Base-by-base conservation (phyloP, 257 asterid genomes). In the Scutellaria baicalensis region DNA sequence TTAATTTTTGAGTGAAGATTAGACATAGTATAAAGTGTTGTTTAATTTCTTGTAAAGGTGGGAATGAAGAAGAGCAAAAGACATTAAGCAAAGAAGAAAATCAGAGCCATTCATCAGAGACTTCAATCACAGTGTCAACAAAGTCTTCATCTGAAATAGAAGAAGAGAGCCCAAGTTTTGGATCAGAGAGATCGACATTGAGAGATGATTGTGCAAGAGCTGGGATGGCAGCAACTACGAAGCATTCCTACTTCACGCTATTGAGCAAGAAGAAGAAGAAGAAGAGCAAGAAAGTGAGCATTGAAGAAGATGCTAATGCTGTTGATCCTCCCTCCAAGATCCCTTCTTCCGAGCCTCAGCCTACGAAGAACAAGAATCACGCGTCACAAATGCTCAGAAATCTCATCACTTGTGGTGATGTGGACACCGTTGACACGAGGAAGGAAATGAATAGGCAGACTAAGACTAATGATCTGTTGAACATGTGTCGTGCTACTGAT, bases 171-270 rank as follows among this genome's bases (percentile, higher is more conserved):
- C 89, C 77, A 0, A 64, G 44, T 21, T 85, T 84, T 42, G 70
- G 86, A n/a, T 89, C 96, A 2, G 96, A 85, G 7, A 59, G 91
- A 58, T 93, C 97, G 50, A 85, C 95, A 2, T 3, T 85, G 48
- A 88, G 94, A 0, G 88, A 80, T 7, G 90, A 84, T 14, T 83
- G 88, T 0, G 74, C 64, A n/a, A 82, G 80, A 59, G 21, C 50
- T 3, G 83, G 86, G 31, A 77, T 21, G n/a, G 85, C 75, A 4
- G 76, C 57, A 6, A 40, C 57, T 35, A 21, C 13, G 3, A 81
- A 71, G 44, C 76, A 64, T 1, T 17, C 62, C 0, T 68, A 70
- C 66, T 77, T 78, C n/a, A 69, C 49, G 11, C 70, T 74, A 8
- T 70, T 74, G 63, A 66, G 49, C 13, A 80, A 77, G 69, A 81